Percentiles rank a stretch among this genome's conserved stretches.
phyloP scores from a whole-genome alignment of 208 protist species.

The Crithidia bombi region DNA sequence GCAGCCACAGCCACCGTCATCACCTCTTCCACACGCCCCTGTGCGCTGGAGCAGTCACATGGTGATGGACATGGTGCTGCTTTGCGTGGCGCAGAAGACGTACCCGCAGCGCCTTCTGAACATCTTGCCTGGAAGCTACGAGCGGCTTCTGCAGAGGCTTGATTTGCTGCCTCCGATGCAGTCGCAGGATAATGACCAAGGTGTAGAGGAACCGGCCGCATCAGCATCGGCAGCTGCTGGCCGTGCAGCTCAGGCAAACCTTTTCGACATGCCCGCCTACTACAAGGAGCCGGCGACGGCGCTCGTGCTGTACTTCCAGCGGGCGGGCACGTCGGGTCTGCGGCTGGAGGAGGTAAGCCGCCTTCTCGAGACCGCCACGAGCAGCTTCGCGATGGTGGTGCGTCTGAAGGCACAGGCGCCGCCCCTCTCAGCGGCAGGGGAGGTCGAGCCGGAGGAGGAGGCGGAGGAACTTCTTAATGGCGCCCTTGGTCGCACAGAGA shows the following conservation, averaged over 20 bases:
- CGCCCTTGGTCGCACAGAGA: background rate
- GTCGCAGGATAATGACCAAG: slow-evolving; percentile 15
- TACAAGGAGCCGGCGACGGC: slow-evolving; percentile 59
- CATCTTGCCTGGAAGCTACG: slow-evolving; percentile 71
- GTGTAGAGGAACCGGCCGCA: slow-evolving; percentile 10
- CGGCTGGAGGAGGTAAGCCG: slow-evolving; percentile 53
- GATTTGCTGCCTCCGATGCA: slow-evolving; percentile 26
- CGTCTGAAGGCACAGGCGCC: slow-evolving; percentile 67
- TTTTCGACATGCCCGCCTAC: slow-evolving; percentile 70
- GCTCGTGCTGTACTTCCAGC: slow-evolving; percentile 58
- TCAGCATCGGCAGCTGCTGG: background rate
- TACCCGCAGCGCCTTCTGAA: slow-evolving; percentile 67
- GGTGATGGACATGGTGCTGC: slow-evolving; percentile 56
- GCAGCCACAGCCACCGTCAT: slow-evolving; percentile 25
- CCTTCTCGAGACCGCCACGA: slow-evolving; percentile 46
- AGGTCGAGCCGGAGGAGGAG: background rate
- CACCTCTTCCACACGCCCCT: background rate
- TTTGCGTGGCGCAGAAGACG: slow-evolving; percentile 47
- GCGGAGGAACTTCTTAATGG: slow-evolving; percentile 24
- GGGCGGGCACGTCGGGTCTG: slow-evolving; percentile 35
- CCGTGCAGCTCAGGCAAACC: slow-evolving; percentile 6
- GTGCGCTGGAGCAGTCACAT: slow-evolving; percentile 51
- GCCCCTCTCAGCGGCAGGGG: background rate
- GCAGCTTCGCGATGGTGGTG: slow-evolving; percentile 66
- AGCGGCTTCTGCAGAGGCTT: slow-evolving; percentile 43